A percentile compares a stretch with the other conserved stretches of the same genome.
These are phyloP conservation scores for Inga leiocalycina DNA, from an alignment of 306 rosid genomes.

Conservation along the genomic window DNA sequence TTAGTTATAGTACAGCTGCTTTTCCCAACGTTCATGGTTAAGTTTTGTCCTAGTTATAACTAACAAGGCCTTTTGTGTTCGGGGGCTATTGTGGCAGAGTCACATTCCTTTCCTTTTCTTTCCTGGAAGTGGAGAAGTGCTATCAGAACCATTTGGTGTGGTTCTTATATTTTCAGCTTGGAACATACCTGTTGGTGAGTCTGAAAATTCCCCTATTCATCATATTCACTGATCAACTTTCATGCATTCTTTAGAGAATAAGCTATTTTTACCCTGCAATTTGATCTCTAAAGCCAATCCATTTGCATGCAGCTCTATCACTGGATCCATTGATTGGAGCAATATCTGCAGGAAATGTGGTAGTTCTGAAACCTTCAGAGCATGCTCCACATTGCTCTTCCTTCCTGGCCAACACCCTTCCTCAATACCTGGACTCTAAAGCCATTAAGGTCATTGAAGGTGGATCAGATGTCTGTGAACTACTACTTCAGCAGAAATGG, in stretches of 20 bases:
- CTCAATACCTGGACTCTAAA: conserved; percentile 68
- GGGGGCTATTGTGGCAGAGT: conserved; percentile 40
- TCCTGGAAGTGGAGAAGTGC: conserved; percentile 70
- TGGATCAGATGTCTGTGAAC: conserved; percentile 54
- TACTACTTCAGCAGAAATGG: conserved; percentile 67
- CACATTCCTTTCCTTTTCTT: conserved; percentile 60
- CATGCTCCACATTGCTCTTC: conserved; percentile 73
- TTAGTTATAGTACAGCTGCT: not conserved
- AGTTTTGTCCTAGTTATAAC: not conserved
- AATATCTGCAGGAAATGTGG: conserved; percentile 82
- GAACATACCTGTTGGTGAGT: conserved; percentile 94
- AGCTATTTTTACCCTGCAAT: not conserved
- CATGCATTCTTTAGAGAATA: not conserved
- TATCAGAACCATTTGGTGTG: conserved; percentile 84
- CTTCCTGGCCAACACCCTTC: conserved; percentile 63
- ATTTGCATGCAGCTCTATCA: conserved; percentile 56
- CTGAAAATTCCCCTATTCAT: conserved; percentile 14
- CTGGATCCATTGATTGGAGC: conserved; percentile 96
- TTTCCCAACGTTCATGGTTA: not conserved
- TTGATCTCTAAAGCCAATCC: not conserved
- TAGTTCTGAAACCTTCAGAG: conserved; percentile 77
- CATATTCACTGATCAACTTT: not conserved
- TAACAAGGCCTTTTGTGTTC: conserved; percentile 17
- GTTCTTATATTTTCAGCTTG: conserved; percentile 84
- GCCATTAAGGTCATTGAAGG: conserved; percentile 81